Conservation (phyloP, 2,329 filamentous ascomycete species). For the Calonectria montana region DNA sequence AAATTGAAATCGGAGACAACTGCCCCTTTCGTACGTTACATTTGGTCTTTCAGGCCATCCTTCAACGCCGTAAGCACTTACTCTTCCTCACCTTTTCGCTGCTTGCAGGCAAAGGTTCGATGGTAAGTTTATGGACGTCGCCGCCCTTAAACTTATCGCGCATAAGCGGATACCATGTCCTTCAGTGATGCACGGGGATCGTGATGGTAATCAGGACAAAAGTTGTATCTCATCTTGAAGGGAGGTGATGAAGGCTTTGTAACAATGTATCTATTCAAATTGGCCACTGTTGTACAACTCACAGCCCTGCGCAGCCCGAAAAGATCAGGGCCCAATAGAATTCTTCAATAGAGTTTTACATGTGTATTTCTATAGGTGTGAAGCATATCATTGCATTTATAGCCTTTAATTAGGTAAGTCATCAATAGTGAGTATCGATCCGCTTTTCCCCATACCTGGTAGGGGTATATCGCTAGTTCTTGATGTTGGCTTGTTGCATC, state of each 20-base stretch:
- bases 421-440: neutral
- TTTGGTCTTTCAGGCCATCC: too few species aligned
- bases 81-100: too few species aligned
- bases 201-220: neutral
- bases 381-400: neutral
- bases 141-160: neutral
- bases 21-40: too few species aligned
- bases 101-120: neutral
- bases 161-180: neutral
- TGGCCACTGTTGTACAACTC: neutral
- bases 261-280: neutral
- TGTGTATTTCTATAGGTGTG: neutral
- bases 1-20: too few species aligned
- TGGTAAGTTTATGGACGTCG: neutral
- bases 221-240: too few species aligned
- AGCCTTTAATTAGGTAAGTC: neutral
- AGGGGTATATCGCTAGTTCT: neutral
- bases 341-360: neutral
- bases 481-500: neutral
- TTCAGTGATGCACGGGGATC: neutral
- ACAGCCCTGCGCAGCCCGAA: too few species aligned
- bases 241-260: neutral
- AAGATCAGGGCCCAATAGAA: neutral
- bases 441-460: neutral
- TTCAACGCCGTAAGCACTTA: too few species aligned